These are phyloP conservation scores for Mychonastes homosphaera DNA, from an alignment of 139 green algal species.

Conservation along the genomic window DNA sequence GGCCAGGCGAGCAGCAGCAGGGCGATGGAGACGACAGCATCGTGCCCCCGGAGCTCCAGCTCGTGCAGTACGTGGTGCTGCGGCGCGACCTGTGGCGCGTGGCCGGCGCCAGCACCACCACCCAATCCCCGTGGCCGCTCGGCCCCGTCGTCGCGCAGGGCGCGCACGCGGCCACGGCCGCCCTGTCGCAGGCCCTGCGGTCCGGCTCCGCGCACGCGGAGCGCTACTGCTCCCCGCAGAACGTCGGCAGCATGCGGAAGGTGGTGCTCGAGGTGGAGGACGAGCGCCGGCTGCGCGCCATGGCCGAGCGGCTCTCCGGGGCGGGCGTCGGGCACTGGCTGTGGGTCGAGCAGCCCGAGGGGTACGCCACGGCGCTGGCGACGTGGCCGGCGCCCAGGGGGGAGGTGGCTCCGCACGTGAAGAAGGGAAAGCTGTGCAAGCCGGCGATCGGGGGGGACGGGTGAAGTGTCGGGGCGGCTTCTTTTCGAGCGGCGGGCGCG, in stretches of 20 bases:
- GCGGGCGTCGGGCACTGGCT: constrained; percentile 74
- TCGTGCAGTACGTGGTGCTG: constrained; percentile 90
- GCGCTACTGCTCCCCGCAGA: constrained; percentile 52
- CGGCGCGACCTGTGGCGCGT: constrained; percentile 73
- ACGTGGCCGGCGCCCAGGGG: constrained; percentile 70
- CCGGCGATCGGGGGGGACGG: constrained; percentile 19
- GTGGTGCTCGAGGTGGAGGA: constrained; percentile 88
- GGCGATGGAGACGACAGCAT: no score
- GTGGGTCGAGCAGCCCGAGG: constrained; percentile 94
- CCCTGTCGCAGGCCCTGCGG: constrained; percentile 52
- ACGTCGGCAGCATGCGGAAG: constrained; percentile 91
- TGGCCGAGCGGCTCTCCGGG: constrained; percentile 58
- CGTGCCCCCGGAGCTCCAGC: no score
- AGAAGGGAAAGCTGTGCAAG: constrained; percentile 85
- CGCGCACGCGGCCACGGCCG: constrained; percentile 78
- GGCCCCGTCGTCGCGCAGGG: constrained; percentile 86
- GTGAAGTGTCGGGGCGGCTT: no score
- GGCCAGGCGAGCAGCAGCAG: no score
- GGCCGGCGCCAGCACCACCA: no score
- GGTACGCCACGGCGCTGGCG: constrained; percentile 79
- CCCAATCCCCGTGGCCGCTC: no score
- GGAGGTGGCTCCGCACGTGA: constrained; percentile 53
- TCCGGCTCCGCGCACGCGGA: constrained; percentile 35
- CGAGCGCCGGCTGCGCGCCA: constrained; percentile 60
- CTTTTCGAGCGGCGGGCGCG: no score